Base-by-base conservation (phyloP, 768 basidiomycete species). In the Nidularia pulvinata region DNA sequence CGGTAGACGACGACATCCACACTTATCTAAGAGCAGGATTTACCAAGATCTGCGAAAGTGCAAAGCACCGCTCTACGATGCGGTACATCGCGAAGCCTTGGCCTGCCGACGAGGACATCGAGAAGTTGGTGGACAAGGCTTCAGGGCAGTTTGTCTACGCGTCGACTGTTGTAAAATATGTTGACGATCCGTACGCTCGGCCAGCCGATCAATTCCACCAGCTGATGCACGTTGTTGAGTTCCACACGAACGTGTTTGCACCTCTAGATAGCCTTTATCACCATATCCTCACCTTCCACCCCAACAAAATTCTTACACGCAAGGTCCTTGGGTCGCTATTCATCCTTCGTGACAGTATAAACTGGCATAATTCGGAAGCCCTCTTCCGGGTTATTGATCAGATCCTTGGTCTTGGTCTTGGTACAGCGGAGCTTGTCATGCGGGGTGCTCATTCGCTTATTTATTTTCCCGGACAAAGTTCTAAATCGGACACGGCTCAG, bases 141-240 rank as follows among this genome's bases (percentile, higher is more conserved):
- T 58, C 59, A 2, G 55, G 55, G 9, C 60, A 59, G 39, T 59
- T 57, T 39, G 57, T 61, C 11, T 55, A 61, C 37, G 57, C 60
- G 13, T 43, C 57, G 11, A 56, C 54, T 4, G 52, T 59, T 7
- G 46, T 51, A 5, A 51, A 47, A 7, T 61, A 50, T 42, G 45
- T 61, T 13, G 50, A 52, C 19, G 34, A 48, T 34, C 35, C 54
- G 5, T 32, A 37, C 6, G 9, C 33, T 7, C 53, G 50, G 44
- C 60, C 60, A 30, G 46, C 33, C 6, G 55, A 57, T 22, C 53
- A 49, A 10, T 35, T 57, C 4, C 37, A 59, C 2, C 19, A 25
- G 32, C 7, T 39, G n/a, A 39, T 39, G 7, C 7, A 39, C n/a
- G n/a, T 39, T 7, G 37, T 9, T 9, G 9, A 7, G n/a, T 42